These are phyloP conservation scores for Gossypium ekmanianum DNA, from an alignment of 345 rosid genomes.

Conservation along the genomic window DNA sequence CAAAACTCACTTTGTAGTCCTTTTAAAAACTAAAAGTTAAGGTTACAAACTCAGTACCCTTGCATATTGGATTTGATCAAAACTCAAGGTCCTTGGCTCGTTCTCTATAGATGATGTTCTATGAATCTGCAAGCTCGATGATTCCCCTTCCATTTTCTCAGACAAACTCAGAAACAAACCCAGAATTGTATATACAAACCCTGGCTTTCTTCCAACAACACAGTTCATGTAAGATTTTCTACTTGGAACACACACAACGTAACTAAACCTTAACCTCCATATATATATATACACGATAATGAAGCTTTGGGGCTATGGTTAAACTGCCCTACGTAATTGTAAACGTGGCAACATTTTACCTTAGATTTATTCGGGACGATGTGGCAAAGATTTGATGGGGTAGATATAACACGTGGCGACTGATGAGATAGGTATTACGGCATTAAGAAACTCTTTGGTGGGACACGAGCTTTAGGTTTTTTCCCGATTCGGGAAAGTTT, in stretches of 20 bases:
- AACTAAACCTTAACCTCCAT: neutral
- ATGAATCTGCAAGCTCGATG: conserved; percentile 14
- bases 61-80: conserved; percentile 38
- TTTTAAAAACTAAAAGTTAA: neutral
- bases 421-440: neutral
- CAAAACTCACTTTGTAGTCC: neutral
- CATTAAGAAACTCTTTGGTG: neutral
- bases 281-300: neutral
- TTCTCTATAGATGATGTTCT: conserved; percentile 40
- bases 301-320: neutral
- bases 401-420: neutral
- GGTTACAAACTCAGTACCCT: conserved; percentile 25
- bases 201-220: neutral
- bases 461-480: neutral
- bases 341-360: conserved; percentile 12
- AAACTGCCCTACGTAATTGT: conserved; percentile 13
- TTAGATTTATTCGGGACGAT: neutral
- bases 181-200: neutral
- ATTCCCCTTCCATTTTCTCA: conserved; percentile 15
- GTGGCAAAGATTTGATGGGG: neutral
- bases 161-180: neutral
- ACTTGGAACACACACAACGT: neutral
- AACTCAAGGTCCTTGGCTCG: conserved; percentile 47
- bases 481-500: neutral
- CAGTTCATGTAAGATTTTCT: neutral